A percentile compares a stretch with the other conserved stretches of the same genome.
Conservation (phyloP, 2,329 filamentous ascomycete genomes). For the Paracoccidioides brasiliensis region DNA sequence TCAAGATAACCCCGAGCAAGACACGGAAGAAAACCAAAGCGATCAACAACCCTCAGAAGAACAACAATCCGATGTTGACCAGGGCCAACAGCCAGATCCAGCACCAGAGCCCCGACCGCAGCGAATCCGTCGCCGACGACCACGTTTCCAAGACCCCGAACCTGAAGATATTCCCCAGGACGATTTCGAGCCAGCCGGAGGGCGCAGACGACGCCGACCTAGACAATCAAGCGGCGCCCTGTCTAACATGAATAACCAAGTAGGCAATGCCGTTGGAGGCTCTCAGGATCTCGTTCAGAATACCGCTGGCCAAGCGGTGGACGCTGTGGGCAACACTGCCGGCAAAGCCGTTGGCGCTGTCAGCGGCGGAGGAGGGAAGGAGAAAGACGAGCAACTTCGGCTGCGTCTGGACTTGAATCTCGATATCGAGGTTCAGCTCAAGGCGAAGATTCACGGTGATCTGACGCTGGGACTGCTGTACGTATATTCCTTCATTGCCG, state of each 20-base stretch:
- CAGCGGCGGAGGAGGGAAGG: slow-evolving; percentile 30
- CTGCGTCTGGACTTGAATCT: slow-evolving; percentile 64
- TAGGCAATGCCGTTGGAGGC: slow-evolving; percentile 39
- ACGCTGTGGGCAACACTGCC: slow-evolving; percentile 25
- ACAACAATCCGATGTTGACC: slow-evolving; percentile 20
- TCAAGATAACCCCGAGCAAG: slow-evolving; percentile 7
- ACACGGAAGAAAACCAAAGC: slow-evolving; percentile 11
- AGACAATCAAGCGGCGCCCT: slow-evolving; percentile 33
- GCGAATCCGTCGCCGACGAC: slow-evolving; percentile 25
- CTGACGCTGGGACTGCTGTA: slow-evolving; percentile 66
- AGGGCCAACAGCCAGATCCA: slow-evolving; percentile 23
- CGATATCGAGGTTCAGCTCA: slow-evolving; percentile 72
- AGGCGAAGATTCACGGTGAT: slow-evolving; percentile 76
- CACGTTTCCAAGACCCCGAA: slow-evolving; percentile 29
- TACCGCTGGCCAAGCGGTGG: slow-evolving; percentile 35
- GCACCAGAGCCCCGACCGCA: slow-evolving; percentile 30
- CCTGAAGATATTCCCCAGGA: slow-evolving; percentile 42
- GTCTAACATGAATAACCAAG: slow-evolving; percentile 45
- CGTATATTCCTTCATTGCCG: slow-evolving; percentile 25
- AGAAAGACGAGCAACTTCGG: slow-evolving; percentile 53
- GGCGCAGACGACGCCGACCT: slow-evolving; percentile 41
- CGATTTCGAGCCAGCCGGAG: slow-evolving; percentile 38
- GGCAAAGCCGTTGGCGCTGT: slow-evolving; percentile 32
- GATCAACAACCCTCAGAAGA: slow-evolving; percentile 12
- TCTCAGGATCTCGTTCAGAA: slow-evolving; percentile 42